These are phyloP conservation scores for Trichaptum fuscoviolaceum DNA, from an alignment of 768 basidiomycete species.

Conservation along the genomic window DNA sequence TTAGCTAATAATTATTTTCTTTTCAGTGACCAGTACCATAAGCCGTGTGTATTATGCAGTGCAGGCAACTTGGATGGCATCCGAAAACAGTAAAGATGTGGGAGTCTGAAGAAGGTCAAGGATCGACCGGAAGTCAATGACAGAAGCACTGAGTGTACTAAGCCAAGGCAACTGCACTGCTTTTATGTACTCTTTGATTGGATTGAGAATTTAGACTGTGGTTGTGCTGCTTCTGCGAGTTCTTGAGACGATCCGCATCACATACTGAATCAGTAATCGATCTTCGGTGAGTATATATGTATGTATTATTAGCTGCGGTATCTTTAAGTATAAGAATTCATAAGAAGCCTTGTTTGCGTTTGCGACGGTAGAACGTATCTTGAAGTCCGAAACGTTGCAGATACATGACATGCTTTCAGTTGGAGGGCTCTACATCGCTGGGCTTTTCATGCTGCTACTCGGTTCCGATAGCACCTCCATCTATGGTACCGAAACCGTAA, in stretches of 20 bases:
- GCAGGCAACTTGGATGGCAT: no score
- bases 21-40: no score
- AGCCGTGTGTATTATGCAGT: no score
- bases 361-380: no score
- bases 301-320: not conserved
- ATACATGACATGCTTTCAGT: no score
- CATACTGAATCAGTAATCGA: not conserved
- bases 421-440: no score
- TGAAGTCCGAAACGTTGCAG: no score
- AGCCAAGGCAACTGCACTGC: not conserved
- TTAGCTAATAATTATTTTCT: no score
- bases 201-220: not conserved
- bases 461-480: not conserved
- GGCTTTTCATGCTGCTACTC: no score
- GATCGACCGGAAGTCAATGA: not conserved
- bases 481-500: not conserved
- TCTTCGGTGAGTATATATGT: no score
- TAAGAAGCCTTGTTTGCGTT: not conserved
- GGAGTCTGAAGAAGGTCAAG: not conserved
- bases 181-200: not conserved
- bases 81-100: no score
- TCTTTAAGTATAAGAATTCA: not conserved
- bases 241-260: not conserved
- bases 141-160: not conserved
- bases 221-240: not conserved